These are phyloP conservation scores for Chrysophaeum taylorii DNA, from an alignment of 352 stramenopile species.

Conservation along the genomic window DNA sequence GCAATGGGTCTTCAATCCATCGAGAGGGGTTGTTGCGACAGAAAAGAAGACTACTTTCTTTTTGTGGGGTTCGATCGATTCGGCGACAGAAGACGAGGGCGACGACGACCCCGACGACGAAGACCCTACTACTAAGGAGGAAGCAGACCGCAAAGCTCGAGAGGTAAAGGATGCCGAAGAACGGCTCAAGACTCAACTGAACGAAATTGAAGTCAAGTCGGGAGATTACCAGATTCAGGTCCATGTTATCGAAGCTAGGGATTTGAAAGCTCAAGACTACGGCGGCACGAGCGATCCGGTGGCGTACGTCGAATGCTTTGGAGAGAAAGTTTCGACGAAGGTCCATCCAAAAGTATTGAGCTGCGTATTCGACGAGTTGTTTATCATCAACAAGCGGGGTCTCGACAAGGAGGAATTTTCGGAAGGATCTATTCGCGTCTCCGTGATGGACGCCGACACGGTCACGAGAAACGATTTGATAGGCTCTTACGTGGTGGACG, in stretches of 20 bases:
- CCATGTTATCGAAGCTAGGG: constrained; percentile 69
- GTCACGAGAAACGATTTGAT: constrained; percentile 20
- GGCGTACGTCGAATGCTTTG: constrained; percentile 69
- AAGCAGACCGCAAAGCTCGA: no score
- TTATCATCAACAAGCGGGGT: constrained; percentile 72
- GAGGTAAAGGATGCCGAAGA: constrained; percentile 9
- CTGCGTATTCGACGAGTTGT: constrained; percentile 73
- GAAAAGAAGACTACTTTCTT: no score
- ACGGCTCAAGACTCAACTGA: constrained; percentile 13
- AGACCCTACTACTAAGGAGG: no score
- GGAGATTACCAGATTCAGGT: constrained; percentile 72
- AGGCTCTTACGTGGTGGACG: constrained; percentile 16
- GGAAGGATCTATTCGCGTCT: constrained; percentile 27
- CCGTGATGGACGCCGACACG: constrained; percentile 20
- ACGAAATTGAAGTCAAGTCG: constrained; percentile 21
- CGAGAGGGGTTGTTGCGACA: no score
- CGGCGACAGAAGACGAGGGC: no score
- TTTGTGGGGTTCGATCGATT: no score
- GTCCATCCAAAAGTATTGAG: constrained; percentile 25
- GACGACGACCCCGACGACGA: no score
- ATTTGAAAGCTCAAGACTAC: constrained; percentile 65
- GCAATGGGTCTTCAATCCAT: no score
- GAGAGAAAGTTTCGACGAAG: constrained; percentile 71
- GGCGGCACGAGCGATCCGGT: constrained; percentile 61
- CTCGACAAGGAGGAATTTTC: constrained; percentile 39